Base-by-base conservation (phyloP, 441 rosid species). In the Croton setiger region DNA sequence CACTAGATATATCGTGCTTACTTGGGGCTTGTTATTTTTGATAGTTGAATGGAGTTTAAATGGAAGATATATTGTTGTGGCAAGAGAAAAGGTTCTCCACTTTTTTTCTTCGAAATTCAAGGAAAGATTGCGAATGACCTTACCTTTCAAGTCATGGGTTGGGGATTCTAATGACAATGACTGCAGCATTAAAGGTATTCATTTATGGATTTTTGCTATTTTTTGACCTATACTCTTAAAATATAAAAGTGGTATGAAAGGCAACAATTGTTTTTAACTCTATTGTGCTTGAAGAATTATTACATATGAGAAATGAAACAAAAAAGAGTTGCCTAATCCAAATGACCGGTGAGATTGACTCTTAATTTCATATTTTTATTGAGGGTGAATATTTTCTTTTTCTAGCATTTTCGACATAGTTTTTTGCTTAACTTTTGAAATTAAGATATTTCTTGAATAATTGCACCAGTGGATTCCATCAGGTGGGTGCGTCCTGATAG, bases 401-500 rank as follows among this genome's bases (percentile, higher is more conserved):
- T 35, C 27, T 55, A 55, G 36, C 20, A 48, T 59, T 35, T 35
- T 68, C 13, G 64, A 18, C 43, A 35, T 60, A 20, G 23, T 33
- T 39, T 7, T 54, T 67, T 31, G 36, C 45, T 76, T 55, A 45
- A 55, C 39, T 62, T 68, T 62, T 75, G 72, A 73, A 63, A 76
- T 78, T 81, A 71, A 85, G 37, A 36, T 56, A 3, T 77, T 54
- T 64, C 57, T 71, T 77, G 66, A 74, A 72, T 74, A 64, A 66
- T 69, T 83, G 80, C 79, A 66, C 80, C 92, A 92, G 99, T 95
- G 85, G 99, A 95, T 87, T 86, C 90, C 74, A 83, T 95, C 80
- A 83, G 69, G 80, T 95, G 99, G 99, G 76, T 95, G 59, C 89
- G 89, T 57, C 77, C 35, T 54, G 91, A 88, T 82, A 86, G 89